Base-by-base conservation (phyloP, 2,329 filamentous ascomycete species). In the Colletotrichum aenigma region DNA sequence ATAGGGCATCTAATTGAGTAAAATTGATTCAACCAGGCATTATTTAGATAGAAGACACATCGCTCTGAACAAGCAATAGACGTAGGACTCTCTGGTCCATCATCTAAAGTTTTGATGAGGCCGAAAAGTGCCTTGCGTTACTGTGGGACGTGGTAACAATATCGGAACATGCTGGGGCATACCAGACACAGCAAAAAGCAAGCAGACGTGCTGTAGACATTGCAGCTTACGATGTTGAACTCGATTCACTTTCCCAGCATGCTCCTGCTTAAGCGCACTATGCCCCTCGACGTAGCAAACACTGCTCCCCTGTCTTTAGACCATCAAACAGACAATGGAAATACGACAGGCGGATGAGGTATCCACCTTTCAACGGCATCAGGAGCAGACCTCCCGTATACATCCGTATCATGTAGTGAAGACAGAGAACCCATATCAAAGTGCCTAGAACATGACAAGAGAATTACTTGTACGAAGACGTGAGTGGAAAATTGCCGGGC, bases 61-160 rank as follows among this genome's bases (percentile, higher is more conserved):
- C 9, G 18, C 9, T 48, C 9, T n/a, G 3, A 12, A 1, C 3
- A 2, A 48, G 18, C 18, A n/a, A 12, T 48, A 48, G 0, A 2
- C 5, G 18, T 6, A 21, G 1, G 1, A 48, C 38, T 12, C 38
- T 48, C 38, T n/a, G 9, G 0, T 12, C 10, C 10, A 2, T n/a
- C 1, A 48, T 48, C 38, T 43, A n/a, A 1, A 48, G 38, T 6
- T 3, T 48, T n/a, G 4, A n/a, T 3, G 12, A 12, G 18, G 18
- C 9, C 3, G 38, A n/a, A 12, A 12, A n/a, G 9, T 48, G 38
- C 38, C 38, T 48, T 1, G 38, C 38, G 7, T n/a, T n/a, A 0
- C 0, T 48, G 38, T 7, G 38, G 2, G 38, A 48, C 21, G 18
- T 48, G 38, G 18, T 48, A 3, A n/a, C 6, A n/a, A 48, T 10